Base-by-base conservation (phyloP, 2,329 filamentous ascomycete species). In the Dothideomycetes sp. region DNA sequence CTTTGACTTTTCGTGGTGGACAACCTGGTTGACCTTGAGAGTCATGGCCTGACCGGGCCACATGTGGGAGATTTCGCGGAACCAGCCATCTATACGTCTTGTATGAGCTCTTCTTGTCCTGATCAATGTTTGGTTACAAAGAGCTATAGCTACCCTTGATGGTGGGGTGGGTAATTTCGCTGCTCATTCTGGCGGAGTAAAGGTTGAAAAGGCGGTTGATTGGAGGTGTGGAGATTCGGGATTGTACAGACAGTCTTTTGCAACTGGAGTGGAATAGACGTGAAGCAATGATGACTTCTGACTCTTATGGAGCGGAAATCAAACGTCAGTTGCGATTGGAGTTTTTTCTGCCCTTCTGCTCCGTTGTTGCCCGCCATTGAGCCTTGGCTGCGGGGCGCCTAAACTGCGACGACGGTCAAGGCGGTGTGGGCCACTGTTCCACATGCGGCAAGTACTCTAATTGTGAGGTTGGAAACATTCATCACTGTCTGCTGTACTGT, bases 31-130 rank as follows among this genome's bases (percentile, higher is more conserved):
- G 68, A 98, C 91, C 69, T 84, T 87, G 63, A 94, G 82, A 54
- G 84, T 95, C 89, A 96, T 96, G 64, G 91, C 91, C 73, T 96
- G 91, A 64, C 91, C 86, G 49, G 91, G 89, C 91, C 91, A 98
- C 89, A 98, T 96, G 62, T 91, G 73, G 55, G 84, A 94, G 70
- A 94, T 88, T 73, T 98, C 91, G 67, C 87, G 84, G 82, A 98
- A 98, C 91, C 91, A 98, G 71, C 89, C 91, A 94, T 96, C 91
- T 94, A 54, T 12, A 45, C 32, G 23, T 31, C 24, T 19, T 41
- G 23, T 41, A 41, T 45, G 46, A 45, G 47, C 51, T 48, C 49
- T 38, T 24, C 36, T 44, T 40, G 34, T 28, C 30, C n/a, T 44
- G 16, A 10, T n/a, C n/a, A n/a, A 19, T 17, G 30, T 23, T 31